Conservation (phyloP, 2,329 filamentous ascomycete genomes). For the Neonectria ditissima region DNA sequence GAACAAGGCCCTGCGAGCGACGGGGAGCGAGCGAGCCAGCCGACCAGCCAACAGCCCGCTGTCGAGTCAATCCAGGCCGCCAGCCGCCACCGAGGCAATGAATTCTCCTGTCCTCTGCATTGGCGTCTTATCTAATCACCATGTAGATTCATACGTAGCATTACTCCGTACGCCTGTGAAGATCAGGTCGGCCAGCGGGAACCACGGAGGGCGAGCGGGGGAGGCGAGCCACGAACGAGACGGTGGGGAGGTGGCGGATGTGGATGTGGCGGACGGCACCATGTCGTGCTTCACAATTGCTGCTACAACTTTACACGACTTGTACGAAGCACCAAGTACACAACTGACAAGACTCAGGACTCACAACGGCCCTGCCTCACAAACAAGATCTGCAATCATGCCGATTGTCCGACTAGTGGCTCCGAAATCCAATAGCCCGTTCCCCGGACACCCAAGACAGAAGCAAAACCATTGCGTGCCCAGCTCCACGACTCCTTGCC, state of each 20-base stretch:
- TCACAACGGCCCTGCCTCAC: background rate
- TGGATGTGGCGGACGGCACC: constrained; percentile 36
- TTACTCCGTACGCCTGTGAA: background rate
- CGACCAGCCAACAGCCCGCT: background rate
- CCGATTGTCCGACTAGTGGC: background rate
- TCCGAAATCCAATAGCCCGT: background rate
- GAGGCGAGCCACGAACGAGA: constrained; percentile 37
- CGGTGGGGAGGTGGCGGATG: constrained; percentile 40
- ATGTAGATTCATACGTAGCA: too few relatives aligned
- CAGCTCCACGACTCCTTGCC: background rate
- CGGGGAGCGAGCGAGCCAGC: constrained; percentile 28
- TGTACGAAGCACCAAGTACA: constrained; percentile 15
- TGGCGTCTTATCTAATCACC: too few relatives aligned
- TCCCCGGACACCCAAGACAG: background rate
- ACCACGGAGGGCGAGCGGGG: constrained; percentile 35
- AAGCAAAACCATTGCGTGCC: constrained; percentile 11
- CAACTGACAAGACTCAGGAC: background rate
- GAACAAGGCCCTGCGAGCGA: too few relatives aligned
- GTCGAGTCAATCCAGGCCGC: constrained; percentile 9
- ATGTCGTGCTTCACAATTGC: constrained; percentile 41
- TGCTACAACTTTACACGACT: constrained; percentile 33
- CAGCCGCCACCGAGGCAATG: constrained; percentile 24
- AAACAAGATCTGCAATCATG: too few relatives aligned
- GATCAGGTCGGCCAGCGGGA: constrained; percentile 7
- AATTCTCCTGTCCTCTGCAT: background rate